Conservation (phyloP, 176 grass and related monocot genomes). For the Oropetium thomaeum region DNA sequence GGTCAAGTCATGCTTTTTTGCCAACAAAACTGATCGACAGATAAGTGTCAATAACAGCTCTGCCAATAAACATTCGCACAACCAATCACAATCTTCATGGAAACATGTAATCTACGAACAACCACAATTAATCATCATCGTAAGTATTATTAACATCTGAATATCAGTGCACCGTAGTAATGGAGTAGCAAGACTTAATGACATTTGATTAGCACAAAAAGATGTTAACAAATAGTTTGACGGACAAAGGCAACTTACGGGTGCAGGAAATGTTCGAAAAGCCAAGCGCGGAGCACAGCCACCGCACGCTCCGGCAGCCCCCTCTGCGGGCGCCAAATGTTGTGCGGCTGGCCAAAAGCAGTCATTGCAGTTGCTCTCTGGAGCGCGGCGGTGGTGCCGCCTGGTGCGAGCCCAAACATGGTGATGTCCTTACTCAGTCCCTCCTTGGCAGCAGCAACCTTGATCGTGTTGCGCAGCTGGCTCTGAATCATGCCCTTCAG, state of each 20-base stretch:
- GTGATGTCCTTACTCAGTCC: constrained; percentile 43
- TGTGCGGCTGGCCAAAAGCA: constrained; percentile 66
- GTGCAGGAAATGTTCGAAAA: constrained; percentile 96
- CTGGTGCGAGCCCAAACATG: constrained; percentile 56
- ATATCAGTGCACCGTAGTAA: background rate
- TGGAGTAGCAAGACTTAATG: background rate
- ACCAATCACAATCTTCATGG: background rate
- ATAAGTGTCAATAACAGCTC: background rate
- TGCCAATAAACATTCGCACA: background rate
- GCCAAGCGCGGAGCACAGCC: constrained; percentile 80
- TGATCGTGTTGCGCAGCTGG: constrained; percentile 63
- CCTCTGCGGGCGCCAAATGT: constrained; percentile 89
- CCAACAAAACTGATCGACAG: background rate
- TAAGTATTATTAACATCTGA: background rate
- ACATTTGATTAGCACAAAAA: background rate
- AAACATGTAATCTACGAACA: background rate
- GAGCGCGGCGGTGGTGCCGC: constrained; percentile 26
- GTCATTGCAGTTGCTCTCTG: constrained; percentile 39
- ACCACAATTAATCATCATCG: background rate
- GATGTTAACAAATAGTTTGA: background rate
- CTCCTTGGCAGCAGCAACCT: constrained; percentile 45
- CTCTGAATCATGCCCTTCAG: constrained; percentile 70
- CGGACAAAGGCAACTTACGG: constrained; percentile 51
- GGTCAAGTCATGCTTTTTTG: background rate
- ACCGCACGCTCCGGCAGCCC: constrained; percentile 90